Evolutionary conservation across 768 basidiomycete genomes (phyloP), one percentile per base, ranked within the genome.

Genomic region (Amanita muscaria): DNA sequence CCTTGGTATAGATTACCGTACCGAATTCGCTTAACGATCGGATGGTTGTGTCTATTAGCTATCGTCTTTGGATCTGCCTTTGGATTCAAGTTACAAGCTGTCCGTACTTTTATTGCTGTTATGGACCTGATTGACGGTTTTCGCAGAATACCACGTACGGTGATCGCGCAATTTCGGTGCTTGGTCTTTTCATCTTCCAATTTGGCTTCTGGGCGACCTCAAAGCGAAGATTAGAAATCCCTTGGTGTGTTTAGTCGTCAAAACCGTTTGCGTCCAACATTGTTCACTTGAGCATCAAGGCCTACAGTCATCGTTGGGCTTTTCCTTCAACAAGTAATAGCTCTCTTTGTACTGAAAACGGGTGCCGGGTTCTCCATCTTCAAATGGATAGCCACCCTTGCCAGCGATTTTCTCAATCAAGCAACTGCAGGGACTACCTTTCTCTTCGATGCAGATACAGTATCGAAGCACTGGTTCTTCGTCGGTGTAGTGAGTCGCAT

Each of bases 51-150:
- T 48, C 76, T 93, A 32, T 57, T 92, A 37, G 88, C 58, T 12
- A 77, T 90, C 46, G 68, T 90, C 37, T 83, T 93, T 47, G 90
- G 89, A 23, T 89, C 86, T 15, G 89, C 88, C 0, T 93, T 88
- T 59, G 89, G 89, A 8, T 86, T 89, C 65, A 64, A 69, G 19
- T 72, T 83, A 22, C 60, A 71, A 37, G 63, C 58, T 39, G 85
- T 83, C 49, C 72, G 54, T 39, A 24, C 31, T 16, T 39, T 52
- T 21, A 24, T 44, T 33, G 36, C 34, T 40, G 42, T 44, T 34
- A 47, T 49, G 34, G 48, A 51, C 45, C 55, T 42, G 22, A 32
- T 29, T 27, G 49, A 47, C 49, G 12, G 6, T 30, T 25, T 12
- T 29, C 16, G 5, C 31, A 67, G 65, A 61, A 60, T 19, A 77